These are phyloP conservation scores for Rhodotorula mucilaginosa DNA, from an alignment of 1,284 basidiomycete species.

Conservation along the genomic window DNA sequence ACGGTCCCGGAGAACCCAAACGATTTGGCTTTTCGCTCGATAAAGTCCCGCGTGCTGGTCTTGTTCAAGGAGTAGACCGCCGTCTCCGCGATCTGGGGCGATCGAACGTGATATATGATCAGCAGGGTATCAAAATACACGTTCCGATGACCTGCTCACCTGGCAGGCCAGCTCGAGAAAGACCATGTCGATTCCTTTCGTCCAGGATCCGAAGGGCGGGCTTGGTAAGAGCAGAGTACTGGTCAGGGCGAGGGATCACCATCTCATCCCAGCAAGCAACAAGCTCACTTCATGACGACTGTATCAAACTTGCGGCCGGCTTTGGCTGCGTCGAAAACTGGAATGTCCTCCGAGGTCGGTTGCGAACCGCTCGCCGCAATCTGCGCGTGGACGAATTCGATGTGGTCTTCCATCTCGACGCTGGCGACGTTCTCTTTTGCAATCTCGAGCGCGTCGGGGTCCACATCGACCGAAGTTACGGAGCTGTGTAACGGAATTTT, in stretches of 20 bases:
- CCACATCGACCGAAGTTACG: constrained; percentile 42
- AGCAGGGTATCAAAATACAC: background rate
- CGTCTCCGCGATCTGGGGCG: constrained; percentile 35
- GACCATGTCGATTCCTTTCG: constrained; percentile 44
- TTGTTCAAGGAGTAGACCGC: constrained; percentile 46
- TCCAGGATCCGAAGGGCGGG: constrained; percentile 45
- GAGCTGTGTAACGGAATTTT: constrained; percentile 16
- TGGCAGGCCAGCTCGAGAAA: constrained; percentile 43
- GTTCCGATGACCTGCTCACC: constrained; percentile 11
- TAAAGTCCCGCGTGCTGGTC: constrained; percentile 43
- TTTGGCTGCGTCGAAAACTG: constrained; percentile 13
- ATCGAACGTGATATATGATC: rapidly evolving
- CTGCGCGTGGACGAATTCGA: constrained; percentile 37
- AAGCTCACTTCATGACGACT: constrained; percentile 41
- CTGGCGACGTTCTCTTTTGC: constrained; percentile 40
- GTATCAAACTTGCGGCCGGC: constrained; percentile 29
- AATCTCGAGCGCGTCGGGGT: constrained; percentile 38
- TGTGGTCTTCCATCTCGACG: constrained; percentile 43
- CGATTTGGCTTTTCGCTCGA: constrained; percentile 39
- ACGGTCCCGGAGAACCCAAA: constrained; percentile 43
- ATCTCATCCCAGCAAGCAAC: background rate
- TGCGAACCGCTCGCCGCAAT: background rate
- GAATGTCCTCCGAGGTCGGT: background rate
- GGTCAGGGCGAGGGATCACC: background rate
- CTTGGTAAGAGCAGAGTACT: background rate